Conservation (phyloP, 2,329 filamentous ascomycete species). For the Curvularia verruculosa region DNA sequence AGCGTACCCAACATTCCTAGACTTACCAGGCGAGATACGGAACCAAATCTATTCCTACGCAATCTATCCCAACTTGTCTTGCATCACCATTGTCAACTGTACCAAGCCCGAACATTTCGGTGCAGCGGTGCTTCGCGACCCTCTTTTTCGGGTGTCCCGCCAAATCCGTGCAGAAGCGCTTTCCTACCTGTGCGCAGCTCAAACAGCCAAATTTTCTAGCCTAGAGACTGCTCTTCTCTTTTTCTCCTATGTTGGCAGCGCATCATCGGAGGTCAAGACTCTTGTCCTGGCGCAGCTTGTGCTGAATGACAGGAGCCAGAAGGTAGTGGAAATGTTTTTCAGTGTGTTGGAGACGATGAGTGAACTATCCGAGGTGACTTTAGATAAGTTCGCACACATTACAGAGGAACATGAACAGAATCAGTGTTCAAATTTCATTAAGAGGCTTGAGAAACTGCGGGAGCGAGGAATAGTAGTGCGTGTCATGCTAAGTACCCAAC, state of each 20-base stretch:
- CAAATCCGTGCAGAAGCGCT: conserved; percentile 32
- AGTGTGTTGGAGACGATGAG: conserved; percentile 3
- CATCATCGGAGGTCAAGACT: conserved; percentile 8
- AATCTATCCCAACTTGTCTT: conserved; percentile 17
- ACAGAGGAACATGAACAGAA: not conserved
- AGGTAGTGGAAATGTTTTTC: conserved; percentile 2
- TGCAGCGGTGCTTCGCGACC: conserved; percentile 12
- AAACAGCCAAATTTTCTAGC: conserved; percentile 12
- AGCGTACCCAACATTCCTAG: conserved; percentile 13
- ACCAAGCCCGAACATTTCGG: conserved; percentile 15
- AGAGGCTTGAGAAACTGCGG: not conserved
- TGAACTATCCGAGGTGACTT: not conserved
- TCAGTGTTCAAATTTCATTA: conserved; percentile 4
- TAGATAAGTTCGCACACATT: conserved; percentile 1
- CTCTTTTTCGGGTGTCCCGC: conserved; percentile 28
- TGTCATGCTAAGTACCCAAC: not conserved
- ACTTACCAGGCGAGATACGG: conserved; percentile 33
- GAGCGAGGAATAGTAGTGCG: not conserved
- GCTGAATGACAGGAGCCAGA: not conserved
- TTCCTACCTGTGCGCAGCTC: conserved; percentile 27
- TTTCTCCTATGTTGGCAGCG: conserved; percentile 9
- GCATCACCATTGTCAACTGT: conserved; percentile 10
- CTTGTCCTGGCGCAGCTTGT: conserved; percentile 2
- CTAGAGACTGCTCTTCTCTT: conserved; percentile 15
- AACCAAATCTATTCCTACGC: conserved; percentile 26